Evolutionary conservation across 2,329 filamentous ascomycete species (phyloP), one percentile per base, ranked within the genome.

Genomic region (Trichoderma asperellum): DNA sequence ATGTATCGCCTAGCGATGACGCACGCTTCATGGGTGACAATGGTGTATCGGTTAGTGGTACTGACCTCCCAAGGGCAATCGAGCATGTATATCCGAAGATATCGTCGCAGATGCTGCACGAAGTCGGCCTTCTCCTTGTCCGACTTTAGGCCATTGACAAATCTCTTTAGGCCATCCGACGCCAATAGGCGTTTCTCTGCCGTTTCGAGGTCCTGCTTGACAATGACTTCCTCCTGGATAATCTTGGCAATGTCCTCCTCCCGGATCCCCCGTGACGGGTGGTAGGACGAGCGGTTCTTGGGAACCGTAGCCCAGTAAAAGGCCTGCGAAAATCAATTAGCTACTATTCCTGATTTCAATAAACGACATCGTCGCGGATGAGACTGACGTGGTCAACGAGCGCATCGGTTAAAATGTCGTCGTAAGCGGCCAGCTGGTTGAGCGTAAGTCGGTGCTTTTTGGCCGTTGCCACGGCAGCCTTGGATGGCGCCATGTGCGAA

Each of bases 261-360:
- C 66, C 87, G 88, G 62, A 98, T 85, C 52, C 93, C 93, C 72
- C 96, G 90, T 7, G 92, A 93, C 0, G 93, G 87, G 75, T 92
- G 92, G 79, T 97, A 98, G 68, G 92, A 93, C 68, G 89, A 89
- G 71, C 92, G 90, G 76, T 98, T 97, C 81, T 99, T 99, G 73
- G 95, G 94, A 70, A 97, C 97, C 4, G 88, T 92, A 6, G 95
- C 95, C 95, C 96, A 98, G 84, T 96, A 99, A 81, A 92, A 97
- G 11, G 93, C 91, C 95, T 97, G 74, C 70, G 60, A 8, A 70
- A 71, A 59, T 7, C 14, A 35, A 70, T 70, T 58, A 52, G 56
- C 37, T 56, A 24, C 37, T 18, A 8, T 34, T 47, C 34, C 12
- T 35, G 16, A n/a, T 56, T 5, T 6, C 29, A 16, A 34, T 6